Evolutionary conservation across 441 rosid genomes (phyloP).

Genomic region (Arabidopsis hybrid): DNA sequence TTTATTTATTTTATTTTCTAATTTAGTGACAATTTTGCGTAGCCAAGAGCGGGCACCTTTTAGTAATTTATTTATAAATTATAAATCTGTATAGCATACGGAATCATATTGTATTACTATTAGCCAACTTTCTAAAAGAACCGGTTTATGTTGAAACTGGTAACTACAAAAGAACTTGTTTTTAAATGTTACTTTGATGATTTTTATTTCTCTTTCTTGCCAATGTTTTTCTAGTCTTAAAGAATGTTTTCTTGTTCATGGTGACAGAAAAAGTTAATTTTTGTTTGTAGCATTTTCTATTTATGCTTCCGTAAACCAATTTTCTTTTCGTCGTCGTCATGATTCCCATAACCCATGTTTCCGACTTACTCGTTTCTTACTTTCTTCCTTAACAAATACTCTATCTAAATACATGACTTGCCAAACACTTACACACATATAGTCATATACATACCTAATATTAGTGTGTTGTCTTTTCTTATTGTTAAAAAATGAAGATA

Average conservation of each 20-base stretch:
- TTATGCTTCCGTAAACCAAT: slow-evolving; percentile 6
- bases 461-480: background rate
- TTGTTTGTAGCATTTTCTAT: slow-evolving; percentile 18
- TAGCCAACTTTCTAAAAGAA: slow-evolving; percentile 29
- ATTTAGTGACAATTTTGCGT: slow-evolving; percentile 20
- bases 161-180: slow-evolving; percentile 15
- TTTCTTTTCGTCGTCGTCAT: background rate
- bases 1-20: background rate
- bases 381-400: background rate
- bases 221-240: background rate
- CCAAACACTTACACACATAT: background rate
- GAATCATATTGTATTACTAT: slow-evolving; percentile 9
- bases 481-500: slow-evolving; percentile 41
- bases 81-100: slow-evolving; percentile 6
- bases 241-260: background rate
- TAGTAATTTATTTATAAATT: background rate
- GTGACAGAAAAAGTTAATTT: slow-evolving; percentile 11
- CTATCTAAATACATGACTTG: background rate
- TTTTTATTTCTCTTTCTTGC: background rate
- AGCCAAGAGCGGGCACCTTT: slow-evolving; percentile 11
- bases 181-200: background rate
- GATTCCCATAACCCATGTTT: slow-evolving; percentile 8
- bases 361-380: background rate
- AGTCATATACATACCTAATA: slow-evolving; percentile 5
- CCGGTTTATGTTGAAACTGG: slow-evolving; percentile 20